phyloP scores from a whole-genome alignment of 805 yeast genomes.

The Sugiyamaella boreocaroliniensis region DNA sequence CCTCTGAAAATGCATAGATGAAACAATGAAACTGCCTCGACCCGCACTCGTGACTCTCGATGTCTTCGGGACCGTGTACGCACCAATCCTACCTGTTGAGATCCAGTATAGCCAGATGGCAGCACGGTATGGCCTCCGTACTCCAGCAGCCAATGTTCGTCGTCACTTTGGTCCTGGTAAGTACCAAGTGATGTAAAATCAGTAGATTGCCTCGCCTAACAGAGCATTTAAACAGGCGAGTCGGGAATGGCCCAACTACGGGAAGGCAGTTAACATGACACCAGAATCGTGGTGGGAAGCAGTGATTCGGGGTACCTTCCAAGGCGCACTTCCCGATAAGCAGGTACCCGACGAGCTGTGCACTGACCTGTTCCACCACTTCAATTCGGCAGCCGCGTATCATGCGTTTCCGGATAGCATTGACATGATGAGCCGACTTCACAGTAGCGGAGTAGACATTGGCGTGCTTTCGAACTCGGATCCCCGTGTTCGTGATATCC shows the following conservation, averaged over 20 bases:
- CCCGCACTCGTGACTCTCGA: constrained; percentile 19
- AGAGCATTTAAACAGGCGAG: constrained; percentile 13
- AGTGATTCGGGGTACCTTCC: constrained; percentile 3
- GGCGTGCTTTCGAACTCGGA: constrained; percentile 21
- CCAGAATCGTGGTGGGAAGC: constrained; percentile 17
- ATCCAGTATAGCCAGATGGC: constrained; percentile 15
- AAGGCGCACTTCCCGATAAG: constrained; percentile 1
- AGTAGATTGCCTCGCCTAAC: not conserved
- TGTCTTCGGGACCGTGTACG: constrained; percentile 20
- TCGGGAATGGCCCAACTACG: constrained; percentile 16
- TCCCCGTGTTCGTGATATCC: constrained; percentile 13
- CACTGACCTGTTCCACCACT: constrained; percentile 15
- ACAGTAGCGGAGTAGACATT: not conserved
- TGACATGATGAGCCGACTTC: constrained; percentile 2
- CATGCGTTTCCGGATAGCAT: constrained; percentile 14
- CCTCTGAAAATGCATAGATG: too few species aligned
- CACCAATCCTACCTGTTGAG: constrained; percentile 14
- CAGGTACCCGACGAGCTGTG: constrained; percentile 3
- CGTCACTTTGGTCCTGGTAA: constrained; percentile 9
- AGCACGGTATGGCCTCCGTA: constrained; percentile 9
- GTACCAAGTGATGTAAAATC: not conserved
- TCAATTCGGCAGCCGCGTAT: constrained; percentile 14
- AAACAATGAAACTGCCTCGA: constrained; percentile 1
- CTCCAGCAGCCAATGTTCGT: constrained; percentile 4
- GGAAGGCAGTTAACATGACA: constrained; percentile 10